phyloP scores from a whole-genome alignment of 495 filamentous ascomycete species.

The Ramalina intermedia region DNA sequence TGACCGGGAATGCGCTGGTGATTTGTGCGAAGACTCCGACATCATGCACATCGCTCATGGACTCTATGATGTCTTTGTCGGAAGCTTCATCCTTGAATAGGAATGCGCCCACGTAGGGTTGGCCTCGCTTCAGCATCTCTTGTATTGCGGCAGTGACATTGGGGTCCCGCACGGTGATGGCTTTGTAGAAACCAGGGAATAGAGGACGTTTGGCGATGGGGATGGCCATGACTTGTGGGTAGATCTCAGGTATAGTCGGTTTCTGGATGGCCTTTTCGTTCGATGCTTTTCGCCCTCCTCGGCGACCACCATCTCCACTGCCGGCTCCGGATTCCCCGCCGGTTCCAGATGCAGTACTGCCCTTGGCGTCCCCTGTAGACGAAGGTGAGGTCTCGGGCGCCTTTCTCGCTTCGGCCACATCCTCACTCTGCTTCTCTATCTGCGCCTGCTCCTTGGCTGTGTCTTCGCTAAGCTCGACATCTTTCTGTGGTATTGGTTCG shows the following conservation, averaged over 20 bases:
- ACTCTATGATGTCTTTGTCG: slow-evolving; percentile 82
- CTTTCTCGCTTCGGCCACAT: slow-evolving; percentile 27
- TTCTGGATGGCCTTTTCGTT: slow-evolving; percentile 69
- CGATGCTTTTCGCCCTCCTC: slow-evolving; percentile 48
- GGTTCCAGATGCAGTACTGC: slow-evolving; percentile 26
- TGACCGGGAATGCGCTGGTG: slow-evolving; percentile 81
- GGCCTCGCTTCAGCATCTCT: slow-evolving; percentile 94
- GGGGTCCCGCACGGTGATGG: slow-evolving; percentile 84
- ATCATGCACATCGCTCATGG: slow-evolving; percentile 77
- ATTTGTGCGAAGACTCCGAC: slow-evolving; percentile 96
- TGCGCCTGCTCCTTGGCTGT: slow-evolving; percentile 21
- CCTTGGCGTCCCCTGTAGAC: slow-evolving; percentile 16
- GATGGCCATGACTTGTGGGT: slow-evolving; percentile 96
- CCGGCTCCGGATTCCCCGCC: slow-evolving; percentile 32
- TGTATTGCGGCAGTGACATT: slow-evolving; percentile 80
- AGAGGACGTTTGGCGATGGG: slow-evolving; percentile 91
- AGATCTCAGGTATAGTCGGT: slow-evolving; percentile 80
- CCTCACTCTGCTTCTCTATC: slow-evolving; percentile 23
- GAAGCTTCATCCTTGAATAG: slow-evolving; percentile 90
- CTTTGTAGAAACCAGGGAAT: slow-evolving; percentile 98
- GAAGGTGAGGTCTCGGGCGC: slow-evolving; percentile 11
- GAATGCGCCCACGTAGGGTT: slow-evolving; percentile 95
- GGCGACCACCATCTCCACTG: slow-evolving; percentile 36
- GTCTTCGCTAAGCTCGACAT: slow-evolving; percentile 18
- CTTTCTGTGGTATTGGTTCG: slow-evolving; percentile 29